phyloP scores from a whole-genome alignment of 208 protist genomes.

The Baffinella frigidus region DNA sequence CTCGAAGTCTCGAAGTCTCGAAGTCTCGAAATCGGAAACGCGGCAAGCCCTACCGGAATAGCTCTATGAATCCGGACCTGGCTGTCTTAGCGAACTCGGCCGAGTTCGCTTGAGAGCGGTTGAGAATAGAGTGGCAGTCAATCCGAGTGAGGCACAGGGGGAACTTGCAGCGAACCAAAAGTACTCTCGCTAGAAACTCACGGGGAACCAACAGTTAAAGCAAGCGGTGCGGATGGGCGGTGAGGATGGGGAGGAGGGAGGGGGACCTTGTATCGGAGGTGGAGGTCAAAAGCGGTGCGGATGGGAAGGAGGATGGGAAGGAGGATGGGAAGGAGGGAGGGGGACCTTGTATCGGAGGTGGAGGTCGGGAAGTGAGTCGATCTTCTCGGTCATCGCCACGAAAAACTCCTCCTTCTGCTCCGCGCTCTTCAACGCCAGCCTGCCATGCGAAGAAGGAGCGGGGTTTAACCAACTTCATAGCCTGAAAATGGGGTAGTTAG shows the following conservation, averaged over 20 bases:
- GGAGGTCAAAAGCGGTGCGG: too few species aligned
- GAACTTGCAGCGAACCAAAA: not conserved
- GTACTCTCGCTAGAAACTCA: not conserved
- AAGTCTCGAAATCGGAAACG: too few species aligned
- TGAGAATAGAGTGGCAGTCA: too few species aligned
- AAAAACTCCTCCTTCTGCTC: constrained; percentile 21
- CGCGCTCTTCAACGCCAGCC: not conserved
- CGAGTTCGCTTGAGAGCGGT: too few species aligned
- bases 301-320: not conserved
- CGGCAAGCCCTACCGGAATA: too few species aligned
- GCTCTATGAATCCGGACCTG: too few species aligned
- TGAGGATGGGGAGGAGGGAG: not conserved
- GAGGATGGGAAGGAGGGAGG: not conserved
- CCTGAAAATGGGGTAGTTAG: too few species aligned
- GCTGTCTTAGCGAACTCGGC: too few species aligned
- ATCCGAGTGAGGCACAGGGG: too few species aligned
- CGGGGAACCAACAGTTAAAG: not conserved
- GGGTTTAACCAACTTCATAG: too few species aligned
- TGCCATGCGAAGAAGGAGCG: too few species aligned
- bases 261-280: not conserved
- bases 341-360: not conserved
- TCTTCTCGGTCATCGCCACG: not conserved
- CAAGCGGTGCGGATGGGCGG: not conserved
- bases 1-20: too few species aligned
- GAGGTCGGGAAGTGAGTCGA: constrained; percentile 28